These are phyloP conservation scores for Erodium maritimum DNA, from an alignment of 345 rosid species.

Conservation along the genomic window DNA sequence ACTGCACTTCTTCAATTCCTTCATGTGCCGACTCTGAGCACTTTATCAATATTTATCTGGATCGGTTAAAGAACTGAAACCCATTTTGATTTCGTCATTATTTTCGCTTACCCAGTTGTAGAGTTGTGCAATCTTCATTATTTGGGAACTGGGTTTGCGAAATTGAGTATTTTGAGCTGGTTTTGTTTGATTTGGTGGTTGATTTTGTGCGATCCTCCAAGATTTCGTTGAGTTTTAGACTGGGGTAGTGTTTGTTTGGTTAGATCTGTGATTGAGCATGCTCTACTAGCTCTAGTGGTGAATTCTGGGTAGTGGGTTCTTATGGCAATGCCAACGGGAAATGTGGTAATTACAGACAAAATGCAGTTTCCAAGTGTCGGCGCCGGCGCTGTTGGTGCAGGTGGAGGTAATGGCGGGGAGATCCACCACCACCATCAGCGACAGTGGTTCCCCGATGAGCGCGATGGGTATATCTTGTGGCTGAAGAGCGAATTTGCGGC, in stretches of 20 bases:
- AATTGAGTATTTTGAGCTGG: neutral
- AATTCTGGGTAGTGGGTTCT: neutral
- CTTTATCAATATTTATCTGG: neutral
- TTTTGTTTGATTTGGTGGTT: neutral
- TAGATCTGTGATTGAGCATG: neutral
- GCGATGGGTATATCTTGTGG: conserved; percentile 82
- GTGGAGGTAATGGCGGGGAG: conserved; percentile 6
- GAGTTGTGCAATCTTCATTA: neutral
- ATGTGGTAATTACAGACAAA: conserved; percentile 43
- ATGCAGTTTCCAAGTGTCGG: conserved; percentile 41
- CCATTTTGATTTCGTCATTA: neutral
- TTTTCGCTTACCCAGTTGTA: neutral
- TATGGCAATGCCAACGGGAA: conserved; percentile 83
- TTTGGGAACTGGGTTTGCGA: neutral
- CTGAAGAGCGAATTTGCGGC: conserved; percentile 85
- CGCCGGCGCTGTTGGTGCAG: conserved; percentile 14
- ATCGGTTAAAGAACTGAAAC: neutral
- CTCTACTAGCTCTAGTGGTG: neutral
- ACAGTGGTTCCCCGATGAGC: conserved; percentile 59
- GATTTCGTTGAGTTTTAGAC: neutral
- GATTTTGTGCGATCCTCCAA: neutral
- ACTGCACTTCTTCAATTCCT: neutral
- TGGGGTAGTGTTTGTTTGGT: neutral
- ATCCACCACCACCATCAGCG: conserved; percentile 24
- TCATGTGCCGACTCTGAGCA: neutral